A percentile compares a stretch with the other conserved stretches of the same genome.
phyloP scores from a whole-genome alignment of 2,329 filamentous ascomycete genomes.

The Calonectria fujianensis region DNA sequence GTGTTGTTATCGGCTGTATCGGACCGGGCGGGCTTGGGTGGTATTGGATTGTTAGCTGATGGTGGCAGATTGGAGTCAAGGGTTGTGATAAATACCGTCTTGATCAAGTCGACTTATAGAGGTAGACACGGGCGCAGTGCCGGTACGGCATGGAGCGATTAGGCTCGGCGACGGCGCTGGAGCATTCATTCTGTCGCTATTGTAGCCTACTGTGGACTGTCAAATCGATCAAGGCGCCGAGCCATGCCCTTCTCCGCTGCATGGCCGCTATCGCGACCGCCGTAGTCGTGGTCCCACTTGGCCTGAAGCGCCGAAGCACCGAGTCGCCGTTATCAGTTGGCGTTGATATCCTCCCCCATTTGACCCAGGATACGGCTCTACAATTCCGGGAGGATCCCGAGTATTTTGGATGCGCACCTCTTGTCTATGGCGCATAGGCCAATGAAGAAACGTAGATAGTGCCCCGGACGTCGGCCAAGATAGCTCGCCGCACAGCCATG shows the following conservation, averaged over 20 bases:
- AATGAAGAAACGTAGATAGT: neutral
- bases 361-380: neutral
- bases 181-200: neutral
- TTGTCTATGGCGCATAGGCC: neutral
- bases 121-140: neutral
- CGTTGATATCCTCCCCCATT: neutral
- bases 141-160: neutral
- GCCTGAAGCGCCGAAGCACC: slow-evolving; percentile 5
- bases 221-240: neutral
- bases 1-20: neutral
- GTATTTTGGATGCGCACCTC: neutral
- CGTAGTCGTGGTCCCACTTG: slow-evolving; percentile 2
- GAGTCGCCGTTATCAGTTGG: slow-evolving; percentile 9
- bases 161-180: neutral
- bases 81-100: neutral
- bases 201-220: neutral
- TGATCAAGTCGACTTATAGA: neutral
- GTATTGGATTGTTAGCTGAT: neutral
- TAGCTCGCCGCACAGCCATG: neutral
- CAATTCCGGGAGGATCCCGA: neutral
- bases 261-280: neutral
- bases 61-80: slow-evolving; percentile 4
- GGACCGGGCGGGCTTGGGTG: neutral
- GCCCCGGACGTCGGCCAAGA: neutral
- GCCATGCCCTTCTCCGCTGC: neutral